Base-by-base conservation (phyloP, 2,329 filamentous ascomycete species). In the Diaporthe amygdali region DNA sequence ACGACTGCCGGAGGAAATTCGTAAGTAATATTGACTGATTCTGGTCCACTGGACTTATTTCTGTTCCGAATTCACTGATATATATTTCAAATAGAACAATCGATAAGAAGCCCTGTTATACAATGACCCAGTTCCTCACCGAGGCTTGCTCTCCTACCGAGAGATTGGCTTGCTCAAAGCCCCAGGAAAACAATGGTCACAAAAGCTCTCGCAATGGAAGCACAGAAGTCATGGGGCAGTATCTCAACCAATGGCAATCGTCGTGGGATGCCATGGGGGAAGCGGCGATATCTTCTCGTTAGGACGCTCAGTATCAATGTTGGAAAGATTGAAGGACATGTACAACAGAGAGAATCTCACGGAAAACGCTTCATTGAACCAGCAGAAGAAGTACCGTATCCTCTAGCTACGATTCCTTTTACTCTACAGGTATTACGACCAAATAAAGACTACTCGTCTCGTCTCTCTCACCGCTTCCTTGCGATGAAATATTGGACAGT, bases 161-260 rank as follows among this genome's bases (percentile, higher is more conserved):
- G 34, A 39, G 25, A 2, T 3, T 39, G n/a, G 54, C 54, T 34
- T 56, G 54, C 3, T 14, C n/a, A 39, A 5, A 56, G 5, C 6
- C 1, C 14, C 34, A 39, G 25, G 22, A 12, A 17, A 27, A 9
- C 9, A 22, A 14, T 20, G 22, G 32, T n/a, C 6, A 9, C 1
- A n/a, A 25, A 17, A n/a, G 3, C 5, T 17, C 52, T 9, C 2
- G n/a, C 0, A 0, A 15, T 1, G 6, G 6, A 17, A 9, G 12
- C 2, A 6, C 52, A n/a, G 3, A 56, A 8, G 1, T 12, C n/a
- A 56, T 9, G n/a, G 14, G 10, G n/a, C 20, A 56, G 6, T 56
- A 56, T 15, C 54, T 56, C 10, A 56, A 41, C 54, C n/a, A 56
- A 12, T 56, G 54, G 54, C 54, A 56, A 41, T 39, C 32, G 3